Percentiles rank a stretch among this genome's conserved stretches.
Conservation (phyloP, 805 yeast genomes). For the Komagataella populi region DNA sequence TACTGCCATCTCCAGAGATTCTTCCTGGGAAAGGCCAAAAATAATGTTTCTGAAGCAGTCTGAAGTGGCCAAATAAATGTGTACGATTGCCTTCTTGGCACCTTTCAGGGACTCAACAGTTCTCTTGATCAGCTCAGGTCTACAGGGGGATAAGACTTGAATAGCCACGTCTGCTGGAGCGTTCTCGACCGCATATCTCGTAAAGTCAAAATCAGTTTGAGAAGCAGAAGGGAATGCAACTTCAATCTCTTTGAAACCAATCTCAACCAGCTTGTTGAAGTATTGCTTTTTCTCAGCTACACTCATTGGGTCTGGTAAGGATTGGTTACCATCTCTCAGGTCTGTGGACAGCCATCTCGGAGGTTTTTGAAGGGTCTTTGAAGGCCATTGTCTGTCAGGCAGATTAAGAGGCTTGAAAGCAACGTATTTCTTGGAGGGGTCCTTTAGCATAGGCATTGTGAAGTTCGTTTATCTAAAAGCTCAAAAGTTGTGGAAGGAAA, state of each 20-base stretch:
- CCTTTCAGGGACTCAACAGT: slow-evolving; percentile 65
- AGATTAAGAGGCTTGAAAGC: slow-evolving; percentile 41
- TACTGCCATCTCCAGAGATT: slow-evolving; percentile 55
- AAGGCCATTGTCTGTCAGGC: slow-evolving; percentile 62
- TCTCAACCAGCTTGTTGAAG: slow-evolving; percentile 55
- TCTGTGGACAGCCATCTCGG: slow-evolving; percentile 78
- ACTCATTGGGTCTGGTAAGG: slow-evolving; percentile 75
- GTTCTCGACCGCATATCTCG: slow-evolving; percentile 65
- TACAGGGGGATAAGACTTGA: slow-evolving; percentile 65
- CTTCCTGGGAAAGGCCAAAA: slow-evolving; percentile 56
- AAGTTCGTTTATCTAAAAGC: neutral
- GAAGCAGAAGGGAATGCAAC: slow-evolving; percentile 75
- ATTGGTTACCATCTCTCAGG: slow-evolving; percentile 71
- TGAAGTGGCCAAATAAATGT: slow-evolving; percentile 64
- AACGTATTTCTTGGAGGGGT: slow-evolving; percentile 52
- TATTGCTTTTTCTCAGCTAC: slow-evolving; percentile 62
- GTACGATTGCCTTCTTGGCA: slow-evolving; percentile 60
- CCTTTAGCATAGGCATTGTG: slow-evolving; percentile 38
- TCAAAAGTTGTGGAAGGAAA: neutral
- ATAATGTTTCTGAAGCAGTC: slow-evolving; percentile 67
- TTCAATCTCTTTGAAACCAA: slow-evolving; percentile 74
- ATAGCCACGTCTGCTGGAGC: slow-evolving; percentile 66
- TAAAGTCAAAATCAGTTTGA: slow-evolving; percentile 72
- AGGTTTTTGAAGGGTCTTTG: slow-evolving; percentile 48
- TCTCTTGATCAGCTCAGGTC: slow-evolving; percentile 61